Conservation (phyloP, 495 filamentous ascomycete species). For the Hypoxylon lenormandii region DNA sequence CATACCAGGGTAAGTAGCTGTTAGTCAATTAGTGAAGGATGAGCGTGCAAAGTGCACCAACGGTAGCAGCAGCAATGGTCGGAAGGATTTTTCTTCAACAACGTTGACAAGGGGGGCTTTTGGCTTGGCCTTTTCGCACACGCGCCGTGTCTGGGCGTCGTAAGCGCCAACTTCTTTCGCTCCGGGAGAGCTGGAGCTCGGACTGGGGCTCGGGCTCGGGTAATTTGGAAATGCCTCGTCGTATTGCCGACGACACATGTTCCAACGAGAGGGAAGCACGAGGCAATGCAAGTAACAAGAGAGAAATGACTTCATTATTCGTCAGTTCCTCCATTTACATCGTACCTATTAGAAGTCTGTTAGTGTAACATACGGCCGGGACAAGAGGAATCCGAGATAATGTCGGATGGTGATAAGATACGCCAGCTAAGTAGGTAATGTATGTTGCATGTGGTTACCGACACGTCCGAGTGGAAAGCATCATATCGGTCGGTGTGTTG, state of each 20-base stretch:
- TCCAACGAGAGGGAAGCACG: neutral
- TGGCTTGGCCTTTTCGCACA: neutral
- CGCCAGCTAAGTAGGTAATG: neutral
- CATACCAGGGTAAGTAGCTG: neutral
- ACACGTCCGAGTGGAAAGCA: no score
- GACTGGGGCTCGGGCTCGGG: neutral
- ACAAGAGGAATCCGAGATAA: conserved; percentile 25
- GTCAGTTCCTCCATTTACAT: neutral
- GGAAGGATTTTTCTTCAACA: neutral
- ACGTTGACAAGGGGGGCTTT: neutral
- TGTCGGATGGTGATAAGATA: conserved; percentile 9
- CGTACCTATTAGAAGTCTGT: neutral
- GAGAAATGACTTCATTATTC: conserved; percentile 8
- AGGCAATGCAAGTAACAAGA: neutral
- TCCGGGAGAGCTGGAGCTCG: neutral
- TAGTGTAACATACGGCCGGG: neutral
- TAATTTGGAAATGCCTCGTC: neutral
- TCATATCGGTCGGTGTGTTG: no score
- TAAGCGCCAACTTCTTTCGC: neutral
- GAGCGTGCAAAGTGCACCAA: neutral
- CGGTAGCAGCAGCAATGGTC: neutral
- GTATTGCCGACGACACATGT: neutral
- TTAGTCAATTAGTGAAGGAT: neutral
- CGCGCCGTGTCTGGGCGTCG: neutral
- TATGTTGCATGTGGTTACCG: no score